Conservation (phyloP, 139 green algal genomes). For the Picochlorum sp. region DNA sequence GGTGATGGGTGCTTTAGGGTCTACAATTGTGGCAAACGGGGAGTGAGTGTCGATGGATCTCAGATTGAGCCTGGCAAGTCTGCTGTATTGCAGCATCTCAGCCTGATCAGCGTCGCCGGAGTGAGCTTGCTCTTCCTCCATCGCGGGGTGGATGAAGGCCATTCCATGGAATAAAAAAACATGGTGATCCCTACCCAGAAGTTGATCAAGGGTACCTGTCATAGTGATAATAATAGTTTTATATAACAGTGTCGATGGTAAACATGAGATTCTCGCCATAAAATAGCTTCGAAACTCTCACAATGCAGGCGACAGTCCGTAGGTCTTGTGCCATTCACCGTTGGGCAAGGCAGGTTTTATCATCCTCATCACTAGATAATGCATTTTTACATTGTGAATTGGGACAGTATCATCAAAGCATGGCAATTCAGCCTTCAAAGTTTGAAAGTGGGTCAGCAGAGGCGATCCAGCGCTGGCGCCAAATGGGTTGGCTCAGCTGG, state of each 20-base stretch:
- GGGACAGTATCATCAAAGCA: too few relatives aligned
- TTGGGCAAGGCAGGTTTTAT: not conserved
- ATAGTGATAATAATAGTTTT: too few relatives aligned
- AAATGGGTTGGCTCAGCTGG: too few relatives aligned
- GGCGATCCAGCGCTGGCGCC: not conserved
- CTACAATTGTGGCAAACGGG: conserved; percentile 24
- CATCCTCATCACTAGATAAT: not conserved
- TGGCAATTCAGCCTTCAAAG: not conserved
- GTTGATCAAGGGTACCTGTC: too few relatives aligned
- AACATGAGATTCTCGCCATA: too few relatives aligned
- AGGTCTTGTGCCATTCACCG: not conserved
- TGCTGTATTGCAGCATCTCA: conserved; percentile 33
- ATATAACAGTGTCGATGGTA: too few relatives aligned
- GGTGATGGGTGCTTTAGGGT: conserved; percentile 51
- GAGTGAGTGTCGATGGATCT: conserved; percentile 30
- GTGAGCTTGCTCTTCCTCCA: conserved; percentile 36
- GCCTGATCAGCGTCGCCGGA: conserved; percentile 30
- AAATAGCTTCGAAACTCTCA: conserved; percentile 2
- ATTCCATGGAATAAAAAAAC: too few relatives aligned
- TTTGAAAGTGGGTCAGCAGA: conserved; percentile 6
- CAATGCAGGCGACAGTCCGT: conserved; percentile 5
- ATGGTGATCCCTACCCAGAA: too few relatives aligned
- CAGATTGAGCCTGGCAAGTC: conserved; percentile 16
- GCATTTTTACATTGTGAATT: too few relatives aligned
- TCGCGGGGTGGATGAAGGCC: too few relatives aligned